Evolutionary conservation across 805 yeast species (phyloP).

Genomic region (Debaryomyces castellii): DNA sequence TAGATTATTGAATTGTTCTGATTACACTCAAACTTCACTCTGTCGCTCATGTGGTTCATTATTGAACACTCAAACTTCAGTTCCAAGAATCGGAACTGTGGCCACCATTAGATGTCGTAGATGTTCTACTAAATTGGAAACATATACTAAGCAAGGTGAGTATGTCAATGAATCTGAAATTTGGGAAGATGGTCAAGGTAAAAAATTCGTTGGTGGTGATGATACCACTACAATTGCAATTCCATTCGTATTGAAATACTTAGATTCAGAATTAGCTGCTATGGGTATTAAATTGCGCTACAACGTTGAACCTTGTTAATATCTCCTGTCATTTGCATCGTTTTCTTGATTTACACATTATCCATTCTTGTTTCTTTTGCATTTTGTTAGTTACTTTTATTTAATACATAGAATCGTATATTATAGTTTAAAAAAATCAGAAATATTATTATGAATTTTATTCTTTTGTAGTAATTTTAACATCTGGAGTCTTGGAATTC

Average conservation of each 20-base stretch:
- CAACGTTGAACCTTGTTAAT: constrained; percentile 64
- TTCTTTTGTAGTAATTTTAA: constrained; percentile 11
- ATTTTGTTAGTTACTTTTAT: constrained; percentile 3
- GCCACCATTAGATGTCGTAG: constrained; percentile 85
- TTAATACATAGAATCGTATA: neutral
- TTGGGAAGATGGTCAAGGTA: constrained; percentile 98
- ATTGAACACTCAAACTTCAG: constrained; percentile 84
- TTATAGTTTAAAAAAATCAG: constrained; percentile 1
- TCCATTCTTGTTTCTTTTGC: constrained; percentile 1
- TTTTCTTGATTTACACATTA: constrained; percentile 3
- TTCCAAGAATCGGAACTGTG: constrained; percentile 83
- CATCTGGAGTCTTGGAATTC: constrained; percentile 17
- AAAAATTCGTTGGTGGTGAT: constrained; percentile 85
- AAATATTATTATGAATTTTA: neutral
- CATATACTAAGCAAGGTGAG: constrained; percentile 45
- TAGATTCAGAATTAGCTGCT: constrained; percentile 93
- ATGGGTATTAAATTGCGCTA: constrained; percentile 96
- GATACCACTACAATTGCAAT: constrained; percentile 94
- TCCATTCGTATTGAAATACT: constrained; percentile 92
- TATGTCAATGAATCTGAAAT: constrained; percentile 67
- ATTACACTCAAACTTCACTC: constrained; percentile 86
- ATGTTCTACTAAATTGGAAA: constrained; percentile 75
- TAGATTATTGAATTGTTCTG: constrained; percentile 90
- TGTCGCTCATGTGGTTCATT: constrained; percentile 94
- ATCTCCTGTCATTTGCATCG: neutral